phyloP scores from a whole-genome alignment of 2,329 filamentous ascomycete species.

The Cercospora sp. region DNA sequence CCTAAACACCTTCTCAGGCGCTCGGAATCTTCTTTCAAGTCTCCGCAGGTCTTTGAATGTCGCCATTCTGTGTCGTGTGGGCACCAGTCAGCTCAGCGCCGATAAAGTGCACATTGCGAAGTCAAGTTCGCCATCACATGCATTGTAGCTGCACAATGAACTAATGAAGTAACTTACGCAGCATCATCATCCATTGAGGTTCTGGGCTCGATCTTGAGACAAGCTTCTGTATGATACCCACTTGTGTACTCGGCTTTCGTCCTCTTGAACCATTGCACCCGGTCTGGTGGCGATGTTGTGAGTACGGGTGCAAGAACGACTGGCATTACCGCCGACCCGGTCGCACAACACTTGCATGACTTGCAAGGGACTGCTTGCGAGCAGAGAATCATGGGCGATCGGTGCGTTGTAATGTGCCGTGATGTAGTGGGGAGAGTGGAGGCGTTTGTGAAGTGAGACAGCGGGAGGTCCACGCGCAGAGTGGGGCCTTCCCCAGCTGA shows the following conservation, averaged over 20 bases:
- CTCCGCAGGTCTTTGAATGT: slow-evolving; percentile 10
- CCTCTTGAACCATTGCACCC: not conserved
- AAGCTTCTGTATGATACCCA: not conserved
- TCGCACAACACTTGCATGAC: not conserved
- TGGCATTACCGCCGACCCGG: not conserved
- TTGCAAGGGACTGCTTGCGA: slow-evolving; percentile 15
- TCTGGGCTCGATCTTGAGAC: not conserved
- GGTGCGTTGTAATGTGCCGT: not conserved
- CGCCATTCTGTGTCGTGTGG: not conserved
- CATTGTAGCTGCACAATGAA: not conserved
- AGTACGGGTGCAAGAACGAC: not conserved
- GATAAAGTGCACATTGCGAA: not conserved
- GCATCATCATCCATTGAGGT: not conserved
- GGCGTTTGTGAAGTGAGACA: not conserved
- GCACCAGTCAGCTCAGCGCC: not conserved
- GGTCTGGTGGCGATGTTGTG: not conserved
- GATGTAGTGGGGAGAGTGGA: not conserved
- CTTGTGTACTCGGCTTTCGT: not conserved
- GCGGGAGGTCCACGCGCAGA: not conserved
- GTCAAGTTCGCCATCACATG: not conserved
- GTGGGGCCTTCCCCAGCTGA: not conserved
- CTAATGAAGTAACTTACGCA: slow-evolving; percentile 3
- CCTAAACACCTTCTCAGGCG: not conserved
- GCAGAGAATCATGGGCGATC: slow-evolving; percentile 7
- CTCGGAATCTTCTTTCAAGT: not conserved